Evolutionary conservation across 768 basidiomycete species (phyloP).

Genomic region (Tulasnella calospora): DNA sequence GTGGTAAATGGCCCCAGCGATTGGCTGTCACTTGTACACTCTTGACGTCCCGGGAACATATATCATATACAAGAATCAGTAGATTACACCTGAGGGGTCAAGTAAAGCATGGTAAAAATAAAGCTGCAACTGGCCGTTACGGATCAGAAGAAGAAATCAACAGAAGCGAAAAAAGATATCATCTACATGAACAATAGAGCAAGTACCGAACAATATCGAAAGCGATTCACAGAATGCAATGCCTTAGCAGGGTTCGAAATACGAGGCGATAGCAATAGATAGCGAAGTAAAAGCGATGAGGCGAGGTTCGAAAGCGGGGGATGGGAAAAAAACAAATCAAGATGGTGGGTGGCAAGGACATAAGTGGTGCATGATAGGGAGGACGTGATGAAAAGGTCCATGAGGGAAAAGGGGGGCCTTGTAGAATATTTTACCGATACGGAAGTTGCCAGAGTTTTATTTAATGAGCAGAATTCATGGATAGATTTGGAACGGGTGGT

Average conservation of each 20-base stretch:
- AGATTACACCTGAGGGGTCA: too few relatives aligned
- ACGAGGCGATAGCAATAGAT: constrained; percentile 7
- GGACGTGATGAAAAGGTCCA: background rate
- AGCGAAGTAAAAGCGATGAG: background rate
- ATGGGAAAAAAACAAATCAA: background rate
- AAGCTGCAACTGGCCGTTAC: too few relatives aligned
- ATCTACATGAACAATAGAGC: background rate
- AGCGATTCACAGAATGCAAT: background rate
- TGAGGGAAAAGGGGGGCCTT: background rate
- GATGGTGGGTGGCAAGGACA: too few relatives aligned
- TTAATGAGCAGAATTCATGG: background rate
- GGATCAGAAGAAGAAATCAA: too few relatives aligned
- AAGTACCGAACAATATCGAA: background rate
- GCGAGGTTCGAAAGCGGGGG: background rate
- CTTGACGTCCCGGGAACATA: too few relatives aligned
- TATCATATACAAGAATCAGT: too few relatives aligned
- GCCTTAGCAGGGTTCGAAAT: background rate
- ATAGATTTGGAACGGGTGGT: background rate
- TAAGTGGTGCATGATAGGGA: background rate
- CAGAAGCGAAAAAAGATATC: background rate
- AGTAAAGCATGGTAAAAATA: too few relatives aligned
- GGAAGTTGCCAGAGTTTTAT: background rate
- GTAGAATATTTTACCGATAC: background rate
- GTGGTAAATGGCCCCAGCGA: too few relatives aligned
- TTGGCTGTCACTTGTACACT: too few relatives aligned